A percentile compares a stretch with the other conserved stretches of the same genome.
These are phyloP conservation scores for Reticulascus tulasneorum DNA, from an alignment of 2,329 filamentous ascomycete species.

Conservation along the genomic window DNA sequence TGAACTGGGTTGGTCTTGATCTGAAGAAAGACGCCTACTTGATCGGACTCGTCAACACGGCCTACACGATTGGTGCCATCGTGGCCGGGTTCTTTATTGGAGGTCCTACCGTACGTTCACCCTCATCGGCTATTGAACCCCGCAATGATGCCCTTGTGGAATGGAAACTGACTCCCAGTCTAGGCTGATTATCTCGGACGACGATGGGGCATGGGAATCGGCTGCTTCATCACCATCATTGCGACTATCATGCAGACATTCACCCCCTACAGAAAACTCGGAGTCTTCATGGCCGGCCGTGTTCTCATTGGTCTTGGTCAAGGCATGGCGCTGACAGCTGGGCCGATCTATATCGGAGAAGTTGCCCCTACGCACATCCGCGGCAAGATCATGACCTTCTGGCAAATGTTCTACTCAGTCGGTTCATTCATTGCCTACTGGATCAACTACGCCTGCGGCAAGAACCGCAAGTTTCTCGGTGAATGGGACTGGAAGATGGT, in stretches of 20 bases:
- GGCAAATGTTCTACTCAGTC: conserved; percentile 63
- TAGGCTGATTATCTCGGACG: conserved; percentile 57
- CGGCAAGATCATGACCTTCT: conserved; percentile 63
- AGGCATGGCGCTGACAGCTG: conserved; percentile 48
- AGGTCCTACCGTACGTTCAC: conserved; percentile 47
- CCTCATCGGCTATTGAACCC: background rate
- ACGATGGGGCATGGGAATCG: conserved; percentile 60
- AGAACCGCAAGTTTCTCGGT: conserved; percentile 52
- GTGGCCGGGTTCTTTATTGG: conserved; percentile 67
- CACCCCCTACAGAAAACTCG: conserved; percentile 55
- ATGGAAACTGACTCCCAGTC: background rate
- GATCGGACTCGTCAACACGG: conserved; percentile 56
- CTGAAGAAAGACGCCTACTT: conserved; percentile 38
- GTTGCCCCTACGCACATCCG: conserved; percentile 26
- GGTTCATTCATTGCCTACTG: conserved; percentile 47
- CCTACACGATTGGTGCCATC: conserved; percentile 68
- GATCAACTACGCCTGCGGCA: conserved; percentile 61
- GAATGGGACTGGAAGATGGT: conserved; percentile 74
- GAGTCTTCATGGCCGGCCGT: conserved; percentile 64
- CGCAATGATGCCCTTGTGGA: background rate
- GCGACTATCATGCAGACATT: conserved; percentile 68
- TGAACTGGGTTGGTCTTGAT: conserved; percentile 55
- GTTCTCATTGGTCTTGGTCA: conserved; percentile 68
- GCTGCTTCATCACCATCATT: conserved; percentile 61
- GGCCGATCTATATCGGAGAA: conserved; percentile 14